These are phyloP conservation scores for Sisymbrium altissimum DNA, from an alignment of 345 rosid species.

Conservation along the genomic window DNA sequence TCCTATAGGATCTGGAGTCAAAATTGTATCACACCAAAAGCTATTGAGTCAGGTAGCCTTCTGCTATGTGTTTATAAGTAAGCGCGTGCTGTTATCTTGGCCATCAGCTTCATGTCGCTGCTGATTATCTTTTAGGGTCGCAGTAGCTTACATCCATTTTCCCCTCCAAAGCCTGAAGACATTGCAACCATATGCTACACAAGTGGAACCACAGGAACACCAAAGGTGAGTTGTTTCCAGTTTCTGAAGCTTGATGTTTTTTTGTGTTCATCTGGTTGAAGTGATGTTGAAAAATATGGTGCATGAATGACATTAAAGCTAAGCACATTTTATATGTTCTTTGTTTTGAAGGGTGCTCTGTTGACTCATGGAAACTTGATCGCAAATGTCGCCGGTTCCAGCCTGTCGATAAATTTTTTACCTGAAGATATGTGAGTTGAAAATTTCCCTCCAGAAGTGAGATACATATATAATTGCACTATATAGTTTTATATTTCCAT, in stretches of 20 bases:
- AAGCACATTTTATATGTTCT: background rate
- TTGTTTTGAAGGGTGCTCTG: slow-evolving; percentile 61
- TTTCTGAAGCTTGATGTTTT: slow-evolving; percentile 10
- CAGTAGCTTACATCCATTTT: slow-evolving; percentile 61
- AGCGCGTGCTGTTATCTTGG: background rate
- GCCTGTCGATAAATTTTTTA: slow-evolving; percentile 32
- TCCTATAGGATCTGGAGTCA: slow-evolving; percentile 54
- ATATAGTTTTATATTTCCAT: background rate
- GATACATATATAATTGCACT: background rate
- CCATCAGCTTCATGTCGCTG: slow-evolving; percentile 11
- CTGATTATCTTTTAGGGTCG: slow-evolving; percentile 59
- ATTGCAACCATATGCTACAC: slow-evolving; percentile 95
- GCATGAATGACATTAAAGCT: slow-evolving; percentile 1
- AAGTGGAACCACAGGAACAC: slow-evolving; percentile 97
- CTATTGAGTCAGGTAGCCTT: slow-evolving; percentile 55
- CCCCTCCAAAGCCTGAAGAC: slow-evolving; percentile 77
- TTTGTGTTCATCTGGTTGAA: slow-evolving; percentile 14
- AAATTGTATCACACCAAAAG: slow-evolving; percentile 55
- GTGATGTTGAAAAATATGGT: slow-evolving; percentile 7
- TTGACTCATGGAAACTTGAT: slow-evolving; percentile 85
- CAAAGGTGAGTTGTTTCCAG: slow-evolving; percentile 52
- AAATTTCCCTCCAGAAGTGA: slow-evolving; percentile 2
- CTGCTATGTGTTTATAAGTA: background rate
- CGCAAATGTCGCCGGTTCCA: slow-evolving; percentile 71
- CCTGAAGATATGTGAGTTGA: slow-evolving; percentile 77